Evolutionary conservation across 177 flowering plant species (phyloP).

Genomic region (Vitis hybrid): DNA sequence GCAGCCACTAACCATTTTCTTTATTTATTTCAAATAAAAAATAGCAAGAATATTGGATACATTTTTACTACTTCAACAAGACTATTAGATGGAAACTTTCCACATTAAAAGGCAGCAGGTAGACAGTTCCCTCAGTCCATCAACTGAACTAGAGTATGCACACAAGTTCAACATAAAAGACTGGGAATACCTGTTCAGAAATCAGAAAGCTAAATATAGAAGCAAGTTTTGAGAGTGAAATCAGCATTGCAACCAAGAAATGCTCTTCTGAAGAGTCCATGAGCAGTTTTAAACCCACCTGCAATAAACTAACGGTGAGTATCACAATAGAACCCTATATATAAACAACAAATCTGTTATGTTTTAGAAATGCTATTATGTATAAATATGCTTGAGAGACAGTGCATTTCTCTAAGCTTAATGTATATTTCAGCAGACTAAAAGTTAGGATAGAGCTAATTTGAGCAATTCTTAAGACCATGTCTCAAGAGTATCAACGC

Average conservation of each 20-base stretch:
- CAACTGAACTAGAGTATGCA: constrained; percentile 1
- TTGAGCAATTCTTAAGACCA: too few species aligned
- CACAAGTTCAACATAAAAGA: not conserved
- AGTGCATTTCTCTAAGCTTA: too few species aligned
- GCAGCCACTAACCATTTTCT: not conserved
- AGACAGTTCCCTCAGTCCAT: not conserved
- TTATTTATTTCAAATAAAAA: not conserved
- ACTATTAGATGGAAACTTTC: not conserved
- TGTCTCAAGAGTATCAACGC: too few species aligned
- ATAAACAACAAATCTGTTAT: not conserved
- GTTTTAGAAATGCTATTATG: not conserved
- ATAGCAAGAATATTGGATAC: not conserved
- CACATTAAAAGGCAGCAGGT: not conserved
- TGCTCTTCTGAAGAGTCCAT: constrained; percentile 46
- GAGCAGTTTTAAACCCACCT: constrained; percentile 61
- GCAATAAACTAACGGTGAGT: constrained; percentile 19
- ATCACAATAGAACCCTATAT: not conserved
- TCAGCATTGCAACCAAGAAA: constrained; percentile 45
- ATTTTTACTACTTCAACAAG: not conserved
- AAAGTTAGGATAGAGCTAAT: too few species aligned
- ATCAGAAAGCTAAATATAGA: constrained; percentile 44
- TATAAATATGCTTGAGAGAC: not conserved
- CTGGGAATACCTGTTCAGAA: constrained; percentile 43
- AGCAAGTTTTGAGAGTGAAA: constrained; percentile 76
- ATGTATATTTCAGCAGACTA: too few species aligned